Base-by-base conservation (phyloP, 345 rosid species). In the Capsella bursapastoris region DNA sequence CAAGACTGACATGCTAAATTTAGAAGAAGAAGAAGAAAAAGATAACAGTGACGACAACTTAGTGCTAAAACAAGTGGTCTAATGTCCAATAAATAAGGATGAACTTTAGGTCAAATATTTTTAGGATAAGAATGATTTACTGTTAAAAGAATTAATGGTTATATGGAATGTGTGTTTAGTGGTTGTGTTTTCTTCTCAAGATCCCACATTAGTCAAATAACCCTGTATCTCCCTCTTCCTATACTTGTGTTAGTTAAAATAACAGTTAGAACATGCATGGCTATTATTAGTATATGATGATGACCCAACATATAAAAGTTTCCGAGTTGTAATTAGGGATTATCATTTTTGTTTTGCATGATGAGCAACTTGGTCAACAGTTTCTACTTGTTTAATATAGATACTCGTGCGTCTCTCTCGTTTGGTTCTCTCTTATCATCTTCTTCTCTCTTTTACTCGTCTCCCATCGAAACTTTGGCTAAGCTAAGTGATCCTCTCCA, bases 61-160 rank as follows among this genome's bases (percentile, higher is more conserved):
- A 74, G 35, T 60, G 79, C 40, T 59, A 59, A 49, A 67, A 75
- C 63, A 50, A 53, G 41, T 75, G 74, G 57, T 25, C 4, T 61
- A 34, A 25, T n/a, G 48, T 62, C 79, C 75, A 61, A 5, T 16
- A 45, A 35, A n/a, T 37, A 35, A 69, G 75, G 75, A 69, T 41
- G 43, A 51, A 32, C 8, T 61, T 60, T 60, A 25, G 70, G 79
- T 47, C 4, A 10, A 22, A 18, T 43, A 27, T 43, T 22, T 68
- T 25, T 68, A 7, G 13, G 74, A 53, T 29, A 45, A 77, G 75
- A 70, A 70, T 52, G 64, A 35, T 70, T 70, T 14, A 57, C 40
- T 55, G 51, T 32, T n/a, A 61, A 61, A 62, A 18, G 22, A 18
- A 18, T 18, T 18, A 18, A 44, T 13, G 53, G 9, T 31, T 48